Evolutionary conservation across 2,329 filamentous ascomycete genomes (phyloP).

Genomic region (Cladosporium cucumerinum): DNA sequence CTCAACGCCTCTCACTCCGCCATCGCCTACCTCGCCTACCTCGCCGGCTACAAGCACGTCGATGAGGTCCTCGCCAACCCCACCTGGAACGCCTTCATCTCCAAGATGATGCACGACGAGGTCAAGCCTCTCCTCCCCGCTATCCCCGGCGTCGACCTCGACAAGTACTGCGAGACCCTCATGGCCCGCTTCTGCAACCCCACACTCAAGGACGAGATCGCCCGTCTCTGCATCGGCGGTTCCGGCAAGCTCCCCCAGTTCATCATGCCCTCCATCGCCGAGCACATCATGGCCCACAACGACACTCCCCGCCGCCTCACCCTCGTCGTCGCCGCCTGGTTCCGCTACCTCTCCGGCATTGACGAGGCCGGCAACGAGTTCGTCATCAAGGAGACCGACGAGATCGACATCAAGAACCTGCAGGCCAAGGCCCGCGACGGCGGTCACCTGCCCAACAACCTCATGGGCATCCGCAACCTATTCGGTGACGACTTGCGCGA

Average conservation of each 20-base stretch:
- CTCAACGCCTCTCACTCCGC: slow-evolving; percentile 54
- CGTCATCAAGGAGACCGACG: slow-evolving; percentile 37
- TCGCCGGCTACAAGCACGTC: slow-evolving; percentile 54
- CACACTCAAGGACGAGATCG: slow-evolving; percentile 55
- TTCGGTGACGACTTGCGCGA: slow-evolving; percentile 52
- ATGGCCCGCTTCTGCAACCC: slow-evolving; percentile 56
- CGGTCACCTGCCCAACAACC: slow-evolving; percentile 40
- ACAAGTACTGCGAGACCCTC: slow-evolving; percentile 52
- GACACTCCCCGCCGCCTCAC: slow-evolving; percentile 46
- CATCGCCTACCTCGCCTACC: slow-evolving; percentile 50
- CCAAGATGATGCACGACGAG: slow-evolving; percentile 56
- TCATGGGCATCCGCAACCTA: slow-evolving; percentile 48
- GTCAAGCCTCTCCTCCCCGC: slow-evolving; percentile 52
- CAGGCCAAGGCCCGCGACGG: slow-evolving; percentile 46
- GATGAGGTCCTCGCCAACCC: slow-evolving; percentile 54
- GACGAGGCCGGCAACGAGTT: slow-evolving; percentile 47
- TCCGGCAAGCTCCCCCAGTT: slow-evolving; percentile 55
- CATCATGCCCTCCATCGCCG: slow-evolving; percentile 49
- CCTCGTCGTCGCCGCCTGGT: slow-evolving; percentile 51
- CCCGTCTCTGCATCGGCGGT: slow-evolving; percentile 50
- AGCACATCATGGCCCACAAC: slow-evolving; percentile 44
- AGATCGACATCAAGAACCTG: slow-evolving; percentile 50
- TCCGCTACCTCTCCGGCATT: slow-evolving; percentile 51
- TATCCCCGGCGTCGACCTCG: slow-evolving; percentile 51
- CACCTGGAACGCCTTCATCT: slow-evolving; percentile 47